Base-by-base conservation (phyloP, 73 alveolate genomes). In the Tetrahymena malaccensis region DNA sequence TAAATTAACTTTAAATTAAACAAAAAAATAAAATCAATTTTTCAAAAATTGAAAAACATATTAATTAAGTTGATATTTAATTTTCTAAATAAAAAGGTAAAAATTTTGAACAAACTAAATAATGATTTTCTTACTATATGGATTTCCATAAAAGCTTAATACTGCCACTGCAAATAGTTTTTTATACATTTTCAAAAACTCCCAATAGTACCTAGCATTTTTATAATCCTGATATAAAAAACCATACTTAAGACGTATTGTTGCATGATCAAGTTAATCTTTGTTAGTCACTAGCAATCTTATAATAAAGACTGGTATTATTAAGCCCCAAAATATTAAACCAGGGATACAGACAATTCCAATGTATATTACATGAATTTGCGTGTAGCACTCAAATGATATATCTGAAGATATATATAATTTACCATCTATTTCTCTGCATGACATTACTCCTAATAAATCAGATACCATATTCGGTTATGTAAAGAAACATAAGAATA, bases 321-420 rank as follows among this genome's bases (percentile, higher is more conserved):
- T 17, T 16, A 84, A 19, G 6, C 58, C 96, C 43, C 93, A 50
- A 22, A 93, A 10, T 1, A 94, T 57, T 38, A 93, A 85, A 25
- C 95, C 94, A n/a, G 96, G 96, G 7, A 94, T 17, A 25, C 93
- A 70, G 43, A 94, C 43, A 31, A 94, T 17, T 5, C 93, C 55
- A 19, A 94, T 34, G 85, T 94, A 94, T 35, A 43, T 85, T 43
- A 84, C 40, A 84, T 94, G 96, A 17, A 43, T 35, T 15, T 94
- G 11, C 4, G 94, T 85, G 43, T 84, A 56, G 25, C 93, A 94
- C 93, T 55, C 70, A 85, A 34, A 94, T 0, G 96, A 85, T 1
- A 94, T 94, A 94, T 94, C 93, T 4, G 95, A 84, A 33, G 93
- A 56, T 40, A 94, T 85, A 85, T 94, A 94, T 16, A 27, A 85